Conservation (phyloP, 768 basidiomycete species). For the Suillus sp. region DNA sequence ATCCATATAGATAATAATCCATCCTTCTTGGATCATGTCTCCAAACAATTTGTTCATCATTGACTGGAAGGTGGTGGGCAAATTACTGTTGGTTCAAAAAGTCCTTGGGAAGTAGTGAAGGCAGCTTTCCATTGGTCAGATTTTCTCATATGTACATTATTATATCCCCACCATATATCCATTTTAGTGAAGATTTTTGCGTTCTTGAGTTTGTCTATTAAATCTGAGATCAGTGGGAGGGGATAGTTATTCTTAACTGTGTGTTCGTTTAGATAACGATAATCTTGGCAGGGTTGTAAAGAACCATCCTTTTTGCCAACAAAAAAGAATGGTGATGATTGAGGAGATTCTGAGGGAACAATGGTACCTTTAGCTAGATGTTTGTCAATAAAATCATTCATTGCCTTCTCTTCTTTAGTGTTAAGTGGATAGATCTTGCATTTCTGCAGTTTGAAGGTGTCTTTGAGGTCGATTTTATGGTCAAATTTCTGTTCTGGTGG, state of each 20-base stretch:
- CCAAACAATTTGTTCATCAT: constrained; percentile 32
- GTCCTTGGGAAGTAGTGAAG: too few species aligned
- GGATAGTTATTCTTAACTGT: constrained; percentile 13
- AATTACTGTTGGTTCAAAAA: neutral
- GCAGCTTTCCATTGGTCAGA: too few species aligned
- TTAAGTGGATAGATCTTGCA: neutral
- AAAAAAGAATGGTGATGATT: constrained; percentile 22
- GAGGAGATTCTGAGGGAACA: constrained; percentile 22
- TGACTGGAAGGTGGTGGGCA: constrained; percentile 24
- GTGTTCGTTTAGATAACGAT: constrained; percentile 5
- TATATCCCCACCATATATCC: too few species aligned
- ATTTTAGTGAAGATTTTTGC: constrained; percentile 26
- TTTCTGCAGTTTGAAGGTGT: neutral
- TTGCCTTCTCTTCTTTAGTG: neutral
- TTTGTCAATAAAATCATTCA: constrained; percentile 15
- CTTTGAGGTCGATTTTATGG: too few species aligned
- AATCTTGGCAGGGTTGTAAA: neutral
- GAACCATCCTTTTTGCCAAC: constrained; percentile 1
- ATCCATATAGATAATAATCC: constrained; percentile 31
- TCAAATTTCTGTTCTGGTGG: too few species aligned
- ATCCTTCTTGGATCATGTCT: constrained; percentile 19
- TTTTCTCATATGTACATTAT: too few species aligned
- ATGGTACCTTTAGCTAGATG: constrained; percentile 12
- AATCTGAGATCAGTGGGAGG: neutral
- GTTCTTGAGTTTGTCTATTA: constrained; percentile 16